Evolutionary conservation across 139 green algal species (phyloP).

Genomic region (Coelastrella sp.): DNA sequence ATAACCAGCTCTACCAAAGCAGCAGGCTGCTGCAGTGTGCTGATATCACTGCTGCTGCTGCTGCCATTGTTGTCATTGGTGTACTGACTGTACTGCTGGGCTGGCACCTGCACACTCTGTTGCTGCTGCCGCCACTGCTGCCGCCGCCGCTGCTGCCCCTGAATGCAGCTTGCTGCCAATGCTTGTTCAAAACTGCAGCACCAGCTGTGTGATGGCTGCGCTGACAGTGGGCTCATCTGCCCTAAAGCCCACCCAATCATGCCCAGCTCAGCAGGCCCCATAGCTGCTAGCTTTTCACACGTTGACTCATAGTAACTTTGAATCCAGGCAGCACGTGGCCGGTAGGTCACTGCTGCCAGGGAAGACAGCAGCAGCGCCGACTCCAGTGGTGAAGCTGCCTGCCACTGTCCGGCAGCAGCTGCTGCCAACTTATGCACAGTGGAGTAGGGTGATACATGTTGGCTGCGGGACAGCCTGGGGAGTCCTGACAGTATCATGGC

Average conservation of each 20-base stretch:
- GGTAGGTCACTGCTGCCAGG: not conserved
- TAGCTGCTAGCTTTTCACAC: not conserved
- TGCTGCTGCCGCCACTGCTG: not conserved
- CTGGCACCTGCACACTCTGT: not conserved
- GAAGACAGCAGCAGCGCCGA: conserved; percentile 2
- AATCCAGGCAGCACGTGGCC: conserved; percentile 16
- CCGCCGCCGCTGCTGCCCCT: not conserved
- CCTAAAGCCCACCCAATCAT: conserved; percentile 15
- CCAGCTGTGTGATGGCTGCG: not conserved
- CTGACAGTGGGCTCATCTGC: not conserved
- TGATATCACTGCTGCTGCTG: not conserved
- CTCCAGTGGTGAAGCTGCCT: conserved; percentile 1
- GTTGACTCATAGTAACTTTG: not conserved
- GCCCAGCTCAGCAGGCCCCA: not conserved
- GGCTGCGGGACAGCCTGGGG: not conserved
- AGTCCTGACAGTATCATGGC: conserved; percentile 21
- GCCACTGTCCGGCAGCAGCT: not conserved
- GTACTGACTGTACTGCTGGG: not conserved
- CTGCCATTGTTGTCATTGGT: not conserved
- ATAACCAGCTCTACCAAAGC: conserved; percentile 21
- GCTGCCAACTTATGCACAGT: conserved; percentile 30
- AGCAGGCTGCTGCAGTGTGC: conserved; percentile 9
- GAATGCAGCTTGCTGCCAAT: not conserved
- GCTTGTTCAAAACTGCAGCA: not conserved
- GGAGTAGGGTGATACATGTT: not conserved